A percentile compares a stretch with the other conserved stretches of the same genome.
Evolutionary conservation across 1,284 basidiomycete genomes (phyloP).

Genomic region (Cystobasidium pallidum): DNA sequence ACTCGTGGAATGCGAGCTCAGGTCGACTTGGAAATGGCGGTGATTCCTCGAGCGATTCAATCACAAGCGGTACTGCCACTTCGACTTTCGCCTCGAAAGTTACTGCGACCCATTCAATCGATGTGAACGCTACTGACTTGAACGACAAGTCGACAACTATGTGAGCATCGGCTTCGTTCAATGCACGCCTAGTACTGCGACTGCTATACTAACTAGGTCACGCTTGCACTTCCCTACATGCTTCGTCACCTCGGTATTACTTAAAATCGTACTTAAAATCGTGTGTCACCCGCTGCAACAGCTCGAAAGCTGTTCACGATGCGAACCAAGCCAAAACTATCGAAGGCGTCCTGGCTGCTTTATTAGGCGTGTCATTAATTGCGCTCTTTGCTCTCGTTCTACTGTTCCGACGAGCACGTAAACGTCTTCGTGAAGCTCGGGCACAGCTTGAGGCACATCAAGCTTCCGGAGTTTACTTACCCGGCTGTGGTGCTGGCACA

Average conservation of each 20-base stretch:
- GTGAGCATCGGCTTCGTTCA: background rate
- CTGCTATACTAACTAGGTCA: background rate
- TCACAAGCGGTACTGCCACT: constrained; percentile 8
- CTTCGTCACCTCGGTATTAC: too few relatives aligned
- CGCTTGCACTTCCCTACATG: background rate
- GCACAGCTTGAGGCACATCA: background rate
- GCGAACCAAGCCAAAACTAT: constrained; percentile 22
- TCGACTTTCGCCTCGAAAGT: constrained; percentile 13
- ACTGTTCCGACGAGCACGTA: constrained; percentile 14
- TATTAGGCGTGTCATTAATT: constrained; percentile 24
- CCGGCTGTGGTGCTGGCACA: background rate
- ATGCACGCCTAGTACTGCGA: too few relatives aligned
- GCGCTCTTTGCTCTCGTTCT: constrained; percentile 10
- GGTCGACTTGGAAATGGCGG: background rate
- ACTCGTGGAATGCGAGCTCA: constrained; percentile 14
- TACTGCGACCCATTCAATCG: background rate
- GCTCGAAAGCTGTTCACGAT: constrained; percentile 28
- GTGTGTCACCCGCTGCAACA: background rate
- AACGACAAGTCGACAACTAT: constrained; percentile 22
- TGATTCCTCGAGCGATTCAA: constrained; percentile 1
- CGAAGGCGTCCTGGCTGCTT: constrained; percentile 32
- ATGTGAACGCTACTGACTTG: constrained; percentile 25
- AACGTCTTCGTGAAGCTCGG: constrained; percentile 10
- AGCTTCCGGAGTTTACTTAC: background rate
- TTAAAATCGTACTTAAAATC: too few relatives aligned